These are phyloP conservation scores for Knufia petricola DNA, from an alignment of 2,329 filamentous ascomycete species.

Conservation along the genomic window DNA sequence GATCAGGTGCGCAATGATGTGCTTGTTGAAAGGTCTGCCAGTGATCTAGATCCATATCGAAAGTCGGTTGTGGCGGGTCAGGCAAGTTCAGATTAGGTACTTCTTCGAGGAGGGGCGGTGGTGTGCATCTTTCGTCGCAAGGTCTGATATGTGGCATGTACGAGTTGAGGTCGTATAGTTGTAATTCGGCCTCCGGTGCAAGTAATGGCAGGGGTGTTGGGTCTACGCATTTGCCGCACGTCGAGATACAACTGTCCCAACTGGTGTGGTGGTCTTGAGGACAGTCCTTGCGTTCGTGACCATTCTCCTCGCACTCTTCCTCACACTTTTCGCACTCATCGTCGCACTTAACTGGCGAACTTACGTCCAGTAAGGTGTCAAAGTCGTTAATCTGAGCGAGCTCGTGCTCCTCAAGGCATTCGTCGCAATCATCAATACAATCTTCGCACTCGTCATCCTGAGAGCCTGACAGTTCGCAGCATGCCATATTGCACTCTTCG, in stretches of 20 bases:
- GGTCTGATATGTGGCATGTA: conserved; percentile 9
- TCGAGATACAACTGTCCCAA: conserved; percentile 12
- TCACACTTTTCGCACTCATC: conserved; percentile 13
- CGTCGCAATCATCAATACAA: conserved; percentile 16
- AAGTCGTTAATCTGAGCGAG: neutral
- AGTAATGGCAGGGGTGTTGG: conserved; percentile 9
- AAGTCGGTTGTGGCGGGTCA: neutral
- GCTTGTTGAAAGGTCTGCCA: conserved; percentile 10
- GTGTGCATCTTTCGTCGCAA: conserved; percentile 6
- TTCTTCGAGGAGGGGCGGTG: neutral
- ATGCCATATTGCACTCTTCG: conserved; percentile 4
- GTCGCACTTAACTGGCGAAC: conserved; percentile 8
- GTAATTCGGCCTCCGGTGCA: conserved; percentile 1
- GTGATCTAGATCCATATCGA: conserved; percentile 9
- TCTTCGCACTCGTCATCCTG: conserved; percentile 7
- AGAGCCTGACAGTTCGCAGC: neutral
- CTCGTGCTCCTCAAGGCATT: conserved; percentile 16
- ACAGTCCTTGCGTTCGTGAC: conserved; percentile 20
- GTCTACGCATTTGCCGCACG: conserved; percentile 6
- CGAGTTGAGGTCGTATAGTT: conserved; percentile 2
- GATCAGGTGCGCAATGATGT: conserved; percentile 10
- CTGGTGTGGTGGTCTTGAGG: conserved; percentile 18
- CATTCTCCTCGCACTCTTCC: conserved; percentile 16
- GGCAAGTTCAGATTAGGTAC: neutral
- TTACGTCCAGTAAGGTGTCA: neutral